phyloP scores from a whole-genome alignment of 1,284 basidiomycete genomes.

The Ganoderma multipileum region DNA sequence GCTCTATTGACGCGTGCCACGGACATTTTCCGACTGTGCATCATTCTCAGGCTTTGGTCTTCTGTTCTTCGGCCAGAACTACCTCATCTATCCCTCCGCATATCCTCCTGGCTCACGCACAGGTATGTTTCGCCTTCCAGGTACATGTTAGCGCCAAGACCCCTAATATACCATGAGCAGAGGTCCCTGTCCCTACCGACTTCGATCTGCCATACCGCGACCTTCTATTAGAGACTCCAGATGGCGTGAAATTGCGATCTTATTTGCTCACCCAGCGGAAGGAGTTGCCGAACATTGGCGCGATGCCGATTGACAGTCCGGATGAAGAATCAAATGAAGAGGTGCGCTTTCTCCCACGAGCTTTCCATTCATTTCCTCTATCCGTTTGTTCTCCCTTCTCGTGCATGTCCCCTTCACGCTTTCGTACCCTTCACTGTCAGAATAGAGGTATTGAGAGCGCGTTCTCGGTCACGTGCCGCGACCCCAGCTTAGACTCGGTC shows the following conservation, averaged over 20 bases:
- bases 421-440: not conserved
- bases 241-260: conserved; percentile 63
- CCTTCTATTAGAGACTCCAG: conserved; percentile 69
- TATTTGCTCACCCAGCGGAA: conserved; percentile 64
- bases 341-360: conserved; percentile 22
- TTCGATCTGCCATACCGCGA: conserved; percentile 80
- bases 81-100: conserved; percentile 89
- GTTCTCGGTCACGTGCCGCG: not conserved
- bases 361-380: not conserved
- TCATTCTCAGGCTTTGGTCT: conserved; percentile 66
- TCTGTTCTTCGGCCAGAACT: conserved; percentile 86
- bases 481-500: not conserved
- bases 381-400: not conserved
- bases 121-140: conserved; percentile 47
- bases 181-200: conserved; percentile 75
- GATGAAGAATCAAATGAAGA: conserved; percentile 33
- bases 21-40: conserved; percentile 13
- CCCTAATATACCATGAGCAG: conserved; percentile 44
- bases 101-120: conserved; percentile 85
- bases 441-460: not conserved
- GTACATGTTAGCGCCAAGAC: not conserved
- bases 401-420: not conserved
- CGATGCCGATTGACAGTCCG: conserved; percentile 15
- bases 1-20: conserved; percentile 10
- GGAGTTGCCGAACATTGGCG: conserved; percentile 36